A percentile compares a stretch with the other conserved stretches of the same genome.
Evolutionary conservation across 768 basidiomycete species (phyloP).

Genomic region (Phylloporus rhodoxanthus): DNA sequence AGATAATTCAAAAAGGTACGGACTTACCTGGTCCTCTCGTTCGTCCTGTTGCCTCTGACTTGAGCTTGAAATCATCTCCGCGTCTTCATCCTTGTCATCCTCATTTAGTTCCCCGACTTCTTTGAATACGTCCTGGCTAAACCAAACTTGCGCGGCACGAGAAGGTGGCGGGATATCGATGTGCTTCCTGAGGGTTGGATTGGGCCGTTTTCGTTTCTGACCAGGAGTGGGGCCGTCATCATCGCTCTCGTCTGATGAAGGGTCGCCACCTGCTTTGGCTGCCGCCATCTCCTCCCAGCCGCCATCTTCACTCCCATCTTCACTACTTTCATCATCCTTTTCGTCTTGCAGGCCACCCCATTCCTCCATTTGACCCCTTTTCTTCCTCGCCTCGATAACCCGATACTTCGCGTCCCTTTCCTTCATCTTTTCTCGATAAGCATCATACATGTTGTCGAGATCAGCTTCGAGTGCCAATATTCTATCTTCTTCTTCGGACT

Average conservation of each 20-base stretch:
- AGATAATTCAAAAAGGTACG: background rate
- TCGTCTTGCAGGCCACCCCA: conserved; percentile 71
- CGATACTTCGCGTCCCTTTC: conserved; percentile 86
- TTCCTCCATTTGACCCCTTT: conserved; percentile 68
- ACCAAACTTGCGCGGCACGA: conserved; percentile 83
- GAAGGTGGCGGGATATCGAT: conserved; percentile 34
- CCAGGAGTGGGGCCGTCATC: conserved; percentile 28
- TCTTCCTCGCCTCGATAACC: conserved; percentile 69
- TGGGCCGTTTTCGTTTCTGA: conserved; percentile 40
- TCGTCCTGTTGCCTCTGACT: conserved; percentile 31
- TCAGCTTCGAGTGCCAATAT: conserved; percentile 70
- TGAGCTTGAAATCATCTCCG: conserved; percentile 25
- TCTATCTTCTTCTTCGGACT: conserved; percentile 60
- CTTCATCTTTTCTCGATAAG: conserved; percentile 71
- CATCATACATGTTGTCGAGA: conserved; percentile 82
- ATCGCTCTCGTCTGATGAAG: conserved; percentile 51
- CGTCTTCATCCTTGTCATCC: conserved; percentile 20
- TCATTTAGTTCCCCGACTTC: conserved; percentile 36
- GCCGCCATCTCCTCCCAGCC: conserved; percentile 67
- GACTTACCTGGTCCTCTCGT: conserved; percentile 24
- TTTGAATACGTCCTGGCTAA: conserved; percentile 86
- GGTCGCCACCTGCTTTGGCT: conserved; percentile 44
- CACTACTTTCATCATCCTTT: conserved; percentile 33
- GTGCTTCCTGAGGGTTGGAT: conserved; percentile 35
- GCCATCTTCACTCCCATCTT: conserved; percentile 41